Conservation (phyloP, 2,329 filamentous ascomycete species). For the Aspergillus ruber region DNA sequence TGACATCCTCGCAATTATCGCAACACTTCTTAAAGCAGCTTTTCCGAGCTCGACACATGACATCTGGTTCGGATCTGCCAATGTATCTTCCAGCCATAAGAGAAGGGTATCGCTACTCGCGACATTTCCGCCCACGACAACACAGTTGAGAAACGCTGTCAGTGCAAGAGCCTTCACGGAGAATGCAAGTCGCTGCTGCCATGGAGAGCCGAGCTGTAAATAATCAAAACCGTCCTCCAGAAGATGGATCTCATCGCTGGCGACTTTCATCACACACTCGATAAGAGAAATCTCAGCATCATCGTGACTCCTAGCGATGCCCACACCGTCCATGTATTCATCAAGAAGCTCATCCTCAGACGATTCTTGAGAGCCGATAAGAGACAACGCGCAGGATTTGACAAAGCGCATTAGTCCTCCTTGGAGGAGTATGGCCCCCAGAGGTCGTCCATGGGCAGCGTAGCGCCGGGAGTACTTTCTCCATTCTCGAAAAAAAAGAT, state of each 20-base stretch:
- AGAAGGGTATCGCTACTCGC: slow-evolving; percentile 74
- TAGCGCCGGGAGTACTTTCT: slow-evolving; percentile 80
- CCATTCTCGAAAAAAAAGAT: slow-evolving; percentile 71
- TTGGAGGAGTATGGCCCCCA: slow-evolving; percentile 87
- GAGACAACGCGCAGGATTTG: slow-evolving; percentile 67
- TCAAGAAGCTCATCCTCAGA: slow-evolving; percentile 64
- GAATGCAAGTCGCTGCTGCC: slow-evolving; percentile 80
- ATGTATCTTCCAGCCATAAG: slow-evolving; percentile 75
- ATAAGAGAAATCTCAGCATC: slow-evolving; percentile 40
- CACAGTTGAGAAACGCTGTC: slow-evolving; percentile 78
- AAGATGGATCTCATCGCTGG: slow-evolving; percentile 74
- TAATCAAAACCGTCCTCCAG: slow-evolving; percentile 89
- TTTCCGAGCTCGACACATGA: slow-evolving; percentile 69
- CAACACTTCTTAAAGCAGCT: slow-evolving; percentile 73
- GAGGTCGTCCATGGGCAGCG: slow-evolving; percentile 66
- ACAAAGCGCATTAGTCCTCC: slow-evolving; percentile 82
- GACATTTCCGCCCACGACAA: slow-evolving; percentile 71
- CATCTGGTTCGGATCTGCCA: slow-evolving; percentile 76
- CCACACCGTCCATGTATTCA: slow-evolving; percentile 58
- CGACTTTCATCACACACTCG: slow-evolving; percentile 61
- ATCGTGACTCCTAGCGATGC: slow-evolving; percentile 37
- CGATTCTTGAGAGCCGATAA: slow-evolving; percentile 57
- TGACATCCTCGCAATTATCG: slow-evolving; percentile 70
- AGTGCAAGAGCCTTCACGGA: slow-evolving; percentile 78
- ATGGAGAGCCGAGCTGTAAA: slow-evolving; percentile 73